These are phyloP conservation scores for Coemansia umbellata DNA, from an alignment of 192 early-diverging fungal species.

Conservation along the genomic window DNA sequence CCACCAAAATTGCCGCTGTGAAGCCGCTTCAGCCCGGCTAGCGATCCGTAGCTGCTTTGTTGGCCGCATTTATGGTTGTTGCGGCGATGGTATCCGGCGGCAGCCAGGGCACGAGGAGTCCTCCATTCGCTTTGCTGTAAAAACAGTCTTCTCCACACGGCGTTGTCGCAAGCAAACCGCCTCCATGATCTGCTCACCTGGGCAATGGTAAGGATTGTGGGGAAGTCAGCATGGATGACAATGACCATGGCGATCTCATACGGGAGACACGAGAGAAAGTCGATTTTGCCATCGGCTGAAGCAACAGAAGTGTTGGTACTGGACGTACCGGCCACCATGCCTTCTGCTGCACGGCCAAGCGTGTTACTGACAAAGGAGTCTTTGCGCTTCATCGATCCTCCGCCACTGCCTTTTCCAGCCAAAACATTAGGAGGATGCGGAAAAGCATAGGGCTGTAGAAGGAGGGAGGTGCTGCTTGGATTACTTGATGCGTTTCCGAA, in stretches of 20 bases:
- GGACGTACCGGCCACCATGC: not conserved
- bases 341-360: slow-evolving; percentile 4
- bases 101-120: slow-evolving; percentile 31
- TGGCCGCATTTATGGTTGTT: not conserved
- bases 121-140: slow-evolving; percentile 54
- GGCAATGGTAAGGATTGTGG: slow-evolving; percentile 58
- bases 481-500: not conserved
- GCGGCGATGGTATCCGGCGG: slow-evolving; percentile 9
- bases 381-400: slow-evolving; percentile 35
- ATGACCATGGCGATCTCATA: slow-evolving; percentile 70
- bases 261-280: slow-evolving; percentile 64
- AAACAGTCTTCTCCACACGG: slow-evolving; percentile 68
- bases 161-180: slow-evolving; percentile 62
- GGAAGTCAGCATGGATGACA: slow-evolving; percentile 58
- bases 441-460: not conserved
- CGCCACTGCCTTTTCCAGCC: too few relatives aligned
- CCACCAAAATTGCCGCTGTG: not conserved
- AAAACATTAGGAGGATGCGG: too few relatives aligned
- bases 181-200: slow-evolving; percentile 67
- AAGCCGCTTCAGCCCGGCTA: not conserved
- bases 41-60: not conserved
- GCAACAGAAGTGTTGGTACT: not conserved
- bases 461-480: slow-evolving; percentile 9
- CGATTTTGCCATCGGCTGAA: slow-evolving; percentile 29
- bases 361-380: slow-evolving; percentile 43